Evolutionary conservation across 73 alveolate species (phyloP), one percentile per base, ranked within the genome.

Genomic region (Stentor coeruleus): DNA sequence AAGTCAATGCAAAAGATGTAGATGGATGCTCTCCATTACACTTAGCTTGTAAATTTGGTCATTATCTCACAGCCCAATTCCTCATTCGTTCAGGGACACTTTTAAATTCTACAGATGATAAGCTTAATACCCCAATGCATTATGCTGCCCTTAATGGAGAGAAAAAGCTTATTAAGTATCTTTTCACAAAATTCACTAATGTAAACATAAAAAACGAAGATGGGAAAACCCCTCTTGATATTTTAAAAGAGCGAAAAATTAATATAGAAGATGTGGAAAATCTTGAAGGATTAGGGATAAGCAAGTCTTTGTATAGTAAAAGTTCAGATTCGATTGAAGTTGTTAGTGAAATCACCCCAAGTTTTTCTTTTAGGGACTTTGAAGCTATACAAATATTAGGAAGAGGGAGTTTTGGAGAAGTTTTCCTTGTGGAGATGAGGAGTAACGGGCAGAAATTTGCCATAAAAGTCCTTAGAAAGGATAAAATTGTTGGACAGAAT

Each of bases 331-430:
- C n/a, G n/a, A n/a, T n/a, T n/a, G n/a, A n/a, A n/a, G n/a, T n/a
- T n/a, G n/a, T 6, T 49, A 20, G 20, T 49, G 66, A 49, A 49
- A 49, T 11, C 6, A 20, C 6, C 20, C 28, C 6, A 49, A 49
- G 20, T 11, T 20, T 94, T 80, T 82, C 93, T 38, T 76, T 95
- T 40, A 96, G 92, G 59, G 97, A 91, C 28, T 95, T 95, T 77
- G 90, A 88, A 28, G 74, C 89, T 80, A 60, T 87, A 36, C 84
- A 91, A 59, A 89, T 95, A 15, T 84, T 96, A 0, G 99, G 99
- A 33, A 95, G 90, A 59, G 99, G 99, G 3, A 85, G 97, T 31
- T 96, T 88, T 82, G 98, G 98, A 3, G 95, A 94, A 60, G 99
- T 96, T 74, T 66, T 91, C 87, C 85, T 94, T 59, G 94, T 88